Conservation (phyloP, 768 basidiomycete genomes). For the Pilatotrama ljubarskyi region DNA sequence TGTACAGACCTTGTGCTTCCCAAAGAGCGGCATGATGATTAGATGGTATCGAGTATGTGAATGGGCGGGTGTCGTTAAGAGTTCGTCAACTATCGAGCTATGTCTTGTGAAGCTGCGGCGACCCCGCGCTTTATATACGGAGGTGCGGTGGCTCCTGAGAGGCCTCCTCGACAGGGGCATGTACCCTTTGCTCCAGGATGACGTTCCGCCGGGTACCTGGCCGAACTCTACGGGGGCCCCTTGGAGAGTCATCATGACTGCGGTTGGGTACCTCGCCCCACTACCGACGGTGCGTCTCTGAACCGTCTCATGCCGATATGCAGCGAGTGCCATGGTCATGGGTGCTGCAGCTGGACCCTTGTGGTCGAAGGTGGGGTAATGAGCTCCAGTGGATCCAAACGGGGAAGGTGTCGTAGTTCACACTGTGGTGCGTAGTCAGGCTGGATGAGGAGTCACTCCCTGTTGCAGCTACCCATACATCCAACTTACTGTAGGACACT, state of each 20-base stretch:
- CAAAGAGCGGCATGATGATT: conserved; percentile 22
- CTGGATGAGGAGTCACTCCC: no score
- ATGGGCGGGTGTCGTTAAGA: not conserved
- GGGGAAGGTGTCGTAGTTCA: not conserved
- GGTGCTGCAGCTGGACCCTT: not conserved
- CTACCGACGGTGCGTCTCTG: no score
- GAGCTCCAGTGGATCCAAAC: not conserved
- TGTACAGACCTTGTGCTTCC: conserved; percentile 23
- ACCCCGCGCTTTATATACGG: not conserved
- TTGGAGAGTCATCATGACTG: not conserved
- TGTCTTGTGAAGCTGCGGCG: not conserved
- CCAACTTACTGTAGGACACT: no score
- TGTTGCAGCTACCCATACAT: no score
- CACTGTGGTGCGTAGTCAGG: no score
- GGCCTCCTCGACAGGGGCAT: not conserved
- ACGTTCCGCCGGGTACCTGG: conserved; percentile 4
- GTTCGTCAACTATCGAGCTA: not conserved
- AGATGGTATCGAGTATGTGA: not conserved
- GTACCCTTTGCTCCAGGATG: conserved; percentile 4
- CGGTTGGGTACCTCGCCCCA: no score
- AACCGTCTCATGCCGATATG: no score
- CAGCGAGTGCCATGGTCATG: not conserved
- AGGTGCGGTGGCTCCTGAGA: not conserved
- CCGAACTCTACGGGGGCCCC: not conserved
- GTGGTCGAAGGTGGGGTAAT: not conserved